These are phyloP conservation scores for Atkinsonella hypoxylon DNA, from an alignment of 2,329 filamentous ascomycete species.

Conservation along the genomic window DNA sequence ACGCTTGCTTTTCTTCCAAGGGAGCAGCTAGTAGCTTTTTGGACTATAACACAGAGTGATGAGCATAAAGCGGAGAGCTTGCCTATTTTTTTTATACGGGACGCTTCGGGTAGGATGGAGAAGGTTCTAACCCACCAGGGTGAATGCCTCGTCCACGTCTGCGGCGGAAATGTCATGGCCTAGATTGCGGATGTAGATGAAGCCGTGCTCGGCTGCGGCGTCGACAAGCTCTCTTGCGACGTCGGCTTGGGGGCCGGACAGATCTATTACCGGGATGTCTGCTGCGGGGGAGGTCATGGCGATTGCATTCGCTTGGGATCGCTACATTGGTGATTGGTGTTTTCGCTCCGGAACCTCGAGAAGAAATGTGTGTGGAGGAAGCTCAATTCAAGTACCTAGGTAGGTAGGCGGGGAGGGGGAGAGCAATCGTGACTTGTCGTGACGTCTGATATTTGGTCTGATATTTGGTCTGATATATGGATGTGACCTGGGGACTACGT, in stretches of 20 bases:
- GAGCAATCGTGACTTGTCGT: no score
- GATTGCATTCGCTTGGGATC: no score
- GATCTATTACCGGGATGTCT: conserved; percentile 71
- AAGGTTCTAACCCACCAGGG: conserved; percentile 43
- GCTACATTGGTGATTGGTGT: no score
- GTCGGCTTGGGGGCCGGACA: conserved; percentile 44
- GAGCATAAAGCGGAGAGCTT: neutral
- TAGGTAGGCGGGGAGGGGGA: no score
- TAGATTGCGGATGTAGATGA: conserved; percentile 75
- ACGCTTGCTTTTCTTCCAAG: conserved; percentile 58
- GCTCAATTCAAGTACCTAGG: no score
- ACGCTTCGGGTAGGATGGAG: neutral
- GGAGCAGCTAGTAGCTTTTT: conserved; percentile 61
- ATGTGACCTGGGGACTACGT: no score
- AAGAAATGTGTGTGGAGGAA: no score
- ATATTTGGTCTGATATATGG: no score
- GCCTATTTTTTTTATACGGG: neutral
- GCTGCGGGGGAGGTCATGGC: conserved; percentile 19
- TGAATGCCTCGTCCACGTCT: conserved; percentile 61
- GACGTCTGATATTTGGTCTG: no score
- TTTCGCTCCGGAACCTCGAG: no score
- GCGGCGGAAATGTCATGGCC: conserved; percentile 54
- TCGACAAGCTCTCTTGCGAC: conserved; percentile 61
- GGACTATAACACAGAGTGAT: conserved; percentile 30
- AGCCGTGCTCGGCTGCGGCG: conserved; percentile 73